Evolutionary conservation across 257 asterid species (phyloP).

Genomic region (Solanum clarkiae): DNA sequence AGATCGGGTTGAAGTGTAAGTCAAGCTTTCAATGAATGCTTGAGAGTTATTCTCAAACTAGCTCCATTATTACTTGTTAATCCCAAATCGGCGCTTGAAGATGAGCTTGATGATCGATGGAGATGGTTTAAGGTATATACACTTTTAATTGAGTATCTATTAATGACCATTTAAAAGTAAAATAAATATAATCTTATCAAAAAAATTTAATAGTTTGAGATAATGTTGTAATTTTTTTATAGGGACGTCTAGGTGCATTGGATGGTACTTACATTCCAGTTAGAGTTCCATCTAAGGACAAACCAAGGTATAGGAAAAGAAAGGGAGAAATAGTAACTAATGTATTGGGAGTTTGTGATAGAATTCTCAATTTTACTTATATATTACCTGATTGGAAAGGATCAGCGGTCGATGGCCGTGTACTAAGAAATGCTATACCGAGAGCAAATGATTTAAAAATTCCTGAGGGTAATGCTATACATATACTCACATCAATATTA

Average conservation of each 20-base stretch:
- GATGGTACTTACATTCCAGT: no score
- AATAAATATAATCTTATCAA: no score
- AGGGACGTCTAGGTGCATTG: no score
- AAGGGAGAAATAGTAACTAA: no score
- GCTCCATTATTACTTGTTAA: not conserved
- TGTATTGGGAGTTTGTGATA: not conserved
- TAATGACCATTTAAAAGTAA: no score
- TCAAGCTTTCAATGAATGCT: not conserved
- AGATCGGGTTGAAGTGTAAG: not conserved
- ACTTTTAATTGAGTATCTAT: not conserved
- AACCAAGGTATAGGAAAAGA: no score
- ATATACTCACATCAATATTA: no score
- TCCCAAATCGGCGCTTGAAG: not conserved
- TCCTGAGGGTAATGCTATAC: not conserved
- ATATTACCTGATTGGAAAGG: no score
- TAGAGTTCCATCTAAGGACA: no score
- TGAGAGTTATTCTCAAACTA: not conserved
- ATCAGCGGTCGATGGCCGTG: not conserved
- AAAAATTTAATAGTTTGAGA: not conserved
- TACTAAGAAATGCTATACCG: no score
- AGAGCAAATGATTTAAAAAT: not conserved
- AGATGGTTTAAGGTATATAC: no score
- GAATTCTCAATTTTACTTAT: not conserved
- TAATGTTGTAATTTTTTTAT: no score
- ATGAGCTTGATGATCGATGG: not conserved